Conservation (phyloP, 495 filamentous ascomycete genomes). For the Penicillium coprophilum region DNA sequence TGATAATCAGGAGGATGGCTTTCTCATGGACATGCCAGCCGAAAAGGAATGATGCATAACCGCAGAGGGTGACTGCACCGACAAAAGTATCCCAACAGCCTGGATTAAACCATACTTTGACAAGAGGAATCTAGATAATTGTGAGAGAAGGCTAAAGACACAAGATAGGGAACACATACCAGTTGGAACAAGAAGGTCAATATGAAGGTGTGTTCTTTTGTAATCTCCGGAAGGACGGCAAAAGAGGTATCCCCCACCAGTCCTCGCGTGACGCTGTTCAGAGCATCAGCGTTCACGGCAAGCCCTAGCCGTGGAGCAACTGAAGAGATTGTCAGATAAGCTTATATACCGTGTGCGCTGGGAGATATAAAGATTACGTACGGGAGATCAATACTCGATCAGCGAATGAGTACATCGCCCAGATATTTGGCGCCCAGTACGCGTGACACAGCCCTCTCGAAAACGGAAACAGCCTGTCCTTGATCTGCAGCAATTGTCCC, state of each 20-base stretch:
- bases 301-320: conserved; percentile 81
- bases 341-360: background rate
- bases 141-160: background rate
- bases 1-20: conserved; percentile 88
- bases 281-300: conserved; percentile 65
- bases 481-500: conserved; percentile 83
- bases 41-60: conserved; percentile 94
- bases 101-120: conserved; percentile 78
- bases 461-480: conserved; percentile 88
- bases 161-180: conserved; percentile 40
- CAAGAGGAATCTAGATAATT: conserved; percentile 60
- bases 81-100: conserved; percentile 90
- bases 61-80: conserved; percentile 88
- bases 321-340: conserved; percentile 33
- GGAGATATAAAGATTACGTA: conserved; percentile 39
- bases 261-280: conserved; percentile 87
- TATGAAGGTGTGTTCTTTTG: conserved; percentile 73
- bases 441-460: conserved; percentile 91
- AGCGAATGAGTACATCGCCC: conserved; percentile 93
- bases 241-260: conserved; percentile 95
- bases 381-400: conserved; percentile 80
- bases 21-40: conserved; percentile 99
- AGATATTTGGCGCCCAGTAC: conserved; percentile 97
- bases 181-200: conserved; percentile 82
- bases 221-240: conserved; percentile 85